phyloP scores from a whole-genome alignment of 768 basidiomycete species.

The Tricholomella constricta region DNA sequence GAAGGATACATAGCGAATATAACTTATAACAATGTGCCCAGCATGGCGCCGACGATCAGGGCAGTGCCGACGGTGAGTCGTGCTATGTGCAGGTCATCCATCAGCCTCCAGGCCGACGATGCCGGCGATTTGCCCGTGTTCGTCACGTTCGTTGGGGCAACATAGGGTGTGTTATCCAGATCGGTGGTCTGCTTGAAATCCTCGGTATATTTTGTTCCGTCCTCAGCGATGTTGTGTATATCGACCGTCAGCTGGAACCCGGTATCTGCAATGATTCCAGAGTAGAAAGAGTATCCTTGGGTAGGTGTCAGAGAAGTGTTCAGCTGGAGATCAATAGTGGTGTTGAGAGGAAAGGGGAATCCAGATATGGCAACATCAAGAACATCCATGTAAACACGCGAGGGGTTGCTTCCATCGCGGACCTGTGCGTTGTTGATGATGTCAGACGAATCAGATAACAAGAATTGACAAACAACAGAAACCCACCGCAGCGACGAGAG shows the following conservation, averaged over 20 bases:
- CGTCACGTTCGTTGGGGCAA: constrained; percentile 23
- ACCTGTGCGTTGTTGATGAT: constrained; percentile 17
- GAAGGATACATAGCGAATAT: neutral
- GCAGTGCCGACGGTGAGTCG: neutral
- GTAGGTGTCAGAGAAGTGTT: constrained; percentile 23
- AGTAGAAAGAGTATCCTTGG: constrained; percentile 34
- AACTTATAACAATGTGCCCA: neutral
- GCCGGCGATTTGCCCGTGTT: constrained; percentile 6
- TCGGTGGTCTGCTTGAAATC: constrained; percentile 30
- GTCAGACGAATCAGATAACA: neutral
- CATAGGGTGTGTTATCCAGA: constrained; percentile 28
- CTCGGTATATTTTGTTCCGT: constrained; percentile 30
- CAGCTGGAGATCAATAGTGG: constrained; percentile 27
- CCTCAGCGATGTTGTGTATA: constrained; percentile 21
- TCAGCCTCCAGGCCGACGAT: constrained; percentile 14
- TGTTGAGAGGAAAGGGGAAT: constrained; percentile 26
- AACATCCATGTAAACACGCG: constrained; percentile 30
- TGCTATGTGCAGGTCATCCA: neutral
- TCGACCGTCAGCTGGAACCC: constrained; percentile 33
- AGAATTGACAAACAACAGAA: neutral
- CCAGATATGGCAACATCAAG: constrained; percentile 24
- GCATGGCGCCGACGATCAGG: neutral
- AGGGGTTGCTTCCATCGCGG: constrained; percentile 27
- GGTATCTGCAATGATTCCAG: constrained; percentile 24
- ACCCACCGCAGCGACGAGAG: constrained; percentile 30